Base-by-base conservation (phyloP, 2,329 filamentous ascomycete species). In the Colletotrichum siamense region DNA sequence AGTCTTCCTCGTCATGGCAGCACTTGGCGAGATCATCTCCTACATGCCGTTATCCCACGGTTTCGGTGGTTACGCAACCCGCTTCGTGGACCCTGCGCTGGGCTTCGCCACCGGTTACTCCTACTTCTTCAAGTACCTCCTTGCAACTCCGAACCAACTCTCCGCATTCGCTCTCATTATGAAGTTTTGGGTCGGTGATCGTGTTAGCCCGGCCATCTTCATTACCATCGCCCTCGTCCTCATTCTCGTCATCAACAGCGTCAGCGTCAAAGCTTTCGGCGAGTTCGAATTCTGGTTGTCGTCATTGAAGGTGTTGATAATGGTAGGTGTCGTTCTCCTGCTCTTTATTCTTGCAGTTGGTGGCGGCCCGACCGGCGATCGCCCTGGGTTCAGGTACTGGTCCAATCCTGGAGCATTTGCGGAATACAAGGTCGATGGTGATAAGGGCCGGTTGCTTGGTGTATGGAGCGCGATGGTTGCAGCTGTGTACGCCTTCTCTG, bases 1-100 rank as follows among this genome's bases (percentile, higher is more conserved):
- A 64, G 89, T 92, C 34, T 92, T 87, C 81, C 88, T 88, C 22
- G 89, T 91, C 80, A 92, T 92, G 87, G 84, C 84, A 18, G 82
- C 82, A 10, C 79, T 85, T 18, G 84, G 84, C 16, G 84, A 86
- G 73, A 83, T 84, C 80, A 79, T 81, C 2, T 76, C 82, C 1
- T 81, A 79, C 12, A 69, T 83, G n/a, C 82, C 82, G 0, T 75
- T 81, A 49, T 79, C 80, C n/a, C 80, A 82, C 30, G 81, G 91
- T 76, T 94, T 94, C 81, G 91, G 91, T 61, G 91, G 91, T 64
- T 94, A 93, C 78, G 92, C 92, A 26, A 87, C 89, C 59, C 88
- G 92, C 68, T 94, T 93, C 84, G 89, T 89, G 78, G 92, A 94
- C 80, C 71, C 71, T 24, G 71, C 71, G 9, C 71, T 74, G 7